phyloP scores from a whole-genome alignment of 257 asterid species.

The Perilla frutescens region DNA sequence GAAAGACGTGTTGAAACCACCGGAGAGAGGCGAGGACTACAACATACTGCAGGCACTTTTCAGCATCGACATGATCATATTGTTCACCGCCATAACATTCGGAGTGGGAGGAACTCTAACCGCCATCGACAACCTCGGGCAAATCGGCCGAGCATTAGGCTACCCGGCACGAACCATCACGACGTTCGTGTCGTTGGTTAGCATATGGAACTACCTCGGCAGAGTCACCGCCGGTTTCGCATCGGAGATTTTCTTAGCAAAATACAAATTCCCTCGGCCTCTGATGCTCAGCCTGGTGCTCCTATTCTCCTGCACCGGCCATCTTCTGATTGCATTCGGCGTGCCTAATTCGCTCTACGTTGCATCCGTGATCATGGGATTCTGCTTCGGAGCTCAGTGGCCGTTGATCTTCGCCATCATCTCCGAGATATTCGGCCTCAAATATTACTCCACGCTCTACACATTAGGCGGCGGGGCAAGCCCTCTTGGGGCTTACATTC shows the following conservation, averaged over 20 bases:
- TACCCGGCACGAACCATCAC: conserved; percentile 53
- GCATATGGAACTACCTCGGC: conserved; percentile 69
- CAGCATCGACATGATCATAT: conserved; percentile 62
- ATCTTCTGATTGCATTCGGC: conserved; percentile 59
- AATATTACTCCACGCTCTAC: conserved; percentile 60
- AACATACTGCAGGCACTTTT: conserved; percentile 58
- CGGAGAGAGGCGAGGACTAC: conserved; percentile 64
- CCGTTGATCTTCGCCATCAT: conserved; percentile 60
- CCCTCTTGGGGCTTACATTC: conserved; percentile 59
- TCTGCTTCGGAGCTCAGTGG: conserved; percentile 67
- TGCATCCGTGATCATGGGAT: conserved; percentile 58
- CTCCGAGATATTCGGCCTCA: conserved; percentile 60
- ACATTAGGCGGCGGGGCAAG: conserved; percentile 61
- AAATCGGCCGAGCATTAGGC: conserved; percentile 52
- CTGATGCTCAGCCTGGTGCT: conserved; percentile 50
- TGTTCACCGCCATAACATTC: conserved; percentile 50
- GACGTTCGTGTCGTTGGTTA: conserved; percentile 59
- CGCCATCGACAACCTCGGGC: conserved; percentile 62
- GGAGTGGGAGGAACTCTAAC: conserved; percentile 64
- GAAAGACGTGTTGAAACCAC: conserved; percentile 46
- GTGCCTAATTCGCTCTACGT: conserved; percentile 51
- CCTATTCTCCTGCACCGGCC: conserved; percentile 55
- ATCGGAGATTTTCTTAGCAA: conserved; percentile 48
- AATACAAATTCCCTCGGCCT: conserved; percentile 62
- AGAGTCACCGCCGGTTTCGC: conserved; percentile 54